phyloP scores from a whole-genome alignment of 805 yeast genomes.

The Nakazawaea laoshanensis region DNA sequence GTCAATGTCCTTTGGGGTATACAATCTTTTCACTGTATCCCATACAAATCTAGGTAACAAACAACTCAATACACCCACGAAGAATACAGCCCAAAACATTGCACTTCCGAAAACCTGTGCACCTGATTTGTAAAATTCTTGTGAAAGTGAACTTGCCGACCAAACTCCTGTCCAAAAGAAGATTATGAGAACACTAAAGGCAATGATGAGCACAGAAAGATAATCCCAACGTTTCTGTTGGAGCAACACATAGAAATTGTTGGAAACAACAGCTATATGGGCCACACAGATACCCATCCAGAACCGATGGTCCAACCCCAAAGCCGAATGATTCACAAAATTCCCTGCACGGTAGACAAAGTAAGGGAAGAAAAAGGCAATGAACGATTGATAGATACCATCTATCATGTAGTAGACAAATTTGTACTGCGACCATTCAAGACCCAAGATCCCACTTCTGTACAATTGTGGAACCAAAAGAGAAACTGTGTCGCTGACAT shows the following conservation, averaged over 20 bases:
- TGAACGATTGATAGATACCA: conserved; percentile 67
- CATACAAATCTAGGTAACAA: conserved; percentile 52
- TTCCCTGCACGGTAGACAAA: conserved; percentile 35
- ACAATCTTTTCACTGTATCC: conserved; percentile 42
- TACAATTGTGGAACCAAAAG: conserved; percentile 69
- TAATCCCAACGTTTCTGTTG: conserved; percentile 82
- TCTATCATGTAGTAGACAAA: conserved; percentile 71
- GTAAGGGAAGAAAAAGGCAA: conserved; percentile 70
- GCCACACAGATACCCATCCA: conserved; percentile 65
- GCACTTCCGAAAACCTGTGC: conserved; percentile 54
- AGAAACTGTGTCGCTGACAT: conserved; percentile 62
- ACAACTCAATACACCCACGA: conserved; percentile 49
- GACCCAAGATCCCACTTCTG: conserved; percentile 61
- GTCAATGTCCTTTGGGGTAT: conserved; percentile 60
- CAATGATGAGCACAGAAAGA: conserved; percentile 48
- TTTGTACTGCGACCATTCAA: conserved; percentile 63
- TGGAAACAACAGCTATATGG: conserved; percentile 55
- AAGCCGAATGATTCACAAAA: conserved; percentile 42
- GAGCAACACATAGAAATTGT: conserved; percentile 56
- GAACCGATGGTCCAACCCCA: conserved; percentile 61
- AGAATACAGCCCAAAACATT: conserved; percentile 59
- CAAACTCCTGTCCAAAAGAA: conserved; percentile 79
- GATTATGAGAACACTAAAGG: conserved; percentile 49
- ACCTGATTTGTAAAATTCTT: conserved; percentile 62
- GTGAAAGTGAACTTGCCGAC: conserved; percentile 45